These are phyloP conservation scores for Penicillium lividum DNA, from an alignment of 495 filamentous ascomycete genomes.

Conservation along the genomic window DNA sequence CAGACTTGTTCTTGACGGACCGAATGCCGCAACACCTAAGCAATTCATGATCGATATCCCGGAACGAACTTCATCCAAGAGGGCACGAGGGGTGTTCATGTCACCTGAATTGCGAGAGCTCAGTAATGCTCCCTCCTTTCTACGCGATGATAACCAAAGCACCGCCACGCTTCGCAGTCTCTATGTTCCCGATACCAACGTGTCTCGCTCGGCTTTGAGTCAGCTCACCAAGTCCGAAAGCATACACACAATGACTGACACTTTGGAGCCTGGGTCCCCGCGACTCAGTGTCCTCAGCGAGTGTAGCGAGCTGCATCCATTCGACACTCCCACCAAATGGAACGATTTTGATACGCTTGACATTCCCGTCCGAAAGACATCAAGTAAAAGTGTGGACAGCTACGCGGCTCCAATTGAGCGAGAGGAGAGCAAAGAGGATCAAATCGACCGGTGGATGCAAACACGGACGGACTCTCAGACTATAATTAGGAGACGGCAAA, in stretches of 20 bases:
- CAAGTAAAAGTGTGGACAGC: slow-evolving; percentile 20
- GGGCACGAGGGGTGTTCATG: slow-evolving; percentile 13
- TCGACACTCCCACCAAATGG: slow-evolving; percentile 37
- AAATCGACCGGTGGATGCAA: slow-evolving; percentile 37
- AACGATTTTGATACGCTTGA: slow-evolving; percentile 35
- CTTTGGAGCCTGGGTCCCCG: slow-evolving; percentile 52
- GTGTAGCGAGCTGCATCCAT: slow-evolving; percentile 72
- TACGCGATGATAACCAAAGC: slow-evolving; percentile 60
- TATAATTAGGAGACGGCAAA: slow-evolving; percentile 24
- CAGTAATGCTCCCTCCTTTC: slow-evolving; percentile 64
- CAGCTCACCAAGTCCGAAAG: slow-evolving; percentile 42
- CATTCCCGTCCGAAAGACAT: slow-evolving; percentile 33
- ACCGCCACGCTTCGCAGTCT: slow-evolving; percentile 67
- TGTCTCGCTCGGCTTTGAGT: slow-evolving; percentile 31
- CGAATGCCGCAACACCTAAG: slow-evolving; percentile 27
- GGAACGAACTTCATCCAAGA: slow-evolving; percentile 41
- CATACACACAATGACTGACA: slow-evolving; percentile 36
- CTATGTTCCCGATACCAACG: slow-evolving; percentile 54
- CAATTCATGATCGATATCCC: slow-evolving; percentile 38
- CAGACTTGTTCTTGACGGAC: slow-evolving; percentile 22
- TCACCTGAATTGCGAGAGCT: slow-evolving; percentile 31
- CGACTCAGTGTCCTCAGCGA: slow-evolving; percentile 77
- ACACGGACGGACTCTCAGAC: slow-evolving; percentile 19
- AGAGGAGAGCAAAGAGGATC: slow-evolving; percentile 24
- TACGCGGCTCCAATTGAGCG: slow-evolving; percentile 14